phyloP scores from a whole-genome alignment of 257 asterid species.

The Capsicum rhomboideum region DNA sequence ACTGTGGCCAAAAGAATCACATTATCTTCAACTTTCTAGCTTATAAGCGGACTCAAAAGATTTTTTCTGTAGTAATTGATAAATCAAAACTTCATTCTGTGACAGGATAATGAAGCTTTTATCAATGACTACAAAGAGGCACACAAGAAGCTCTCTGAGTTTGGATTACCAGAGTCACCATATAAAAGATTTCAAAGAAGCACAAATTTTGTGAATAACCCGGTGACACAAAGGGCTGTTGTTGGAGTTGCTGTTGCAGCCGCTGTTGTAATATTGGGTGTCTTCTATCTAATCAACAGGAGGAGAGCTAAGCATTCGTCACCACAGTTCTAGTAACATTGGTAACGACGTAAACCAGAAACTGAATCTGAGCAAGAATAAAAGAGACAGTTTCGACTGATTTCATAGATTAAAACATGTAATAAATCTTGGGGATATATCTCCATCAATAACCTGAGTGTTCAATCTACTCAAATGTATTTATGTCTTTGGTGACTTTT shows the following conservation, averaged over 20 bases:
- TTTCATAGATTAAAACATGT: too few species aligned
- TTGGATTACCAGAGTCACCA: slow-evolving; percentile 44
- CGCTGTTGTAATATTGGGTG: slow-evolving; percentile 39
- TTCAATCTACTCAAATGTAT: too few species aligned
- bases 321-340: background rate
- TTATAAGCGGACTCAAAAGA: background rate
- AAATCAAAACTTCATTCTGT: too few species aligned
- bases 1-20: background rate
- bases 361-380: background rate
- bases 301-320: background rate
- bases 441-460: too few species aligned
- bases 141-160: slow-evolving; percentile 80
- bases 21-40: background rate
- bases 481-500: too few species aligned
- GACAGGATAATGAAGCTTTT: slow-evolving; percentile 75
- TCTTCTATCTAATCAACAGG: slow-evolving; percentile 30
- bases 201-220: background rate
- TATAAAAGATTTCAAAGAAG: slow-evolving; percentile 14
- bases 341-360: background rate
- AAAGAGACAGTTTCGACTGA: background rate
- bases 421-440: too few species aligned
- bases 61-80: too few species aligned
- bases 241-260: too few species aligned
- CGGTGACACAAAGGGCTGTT: background rate
- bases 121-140: slow-evolving; percentile 58